Conservation (phyloP, 257 asterid species). For the Solanum bulbocastanum region DNA sequence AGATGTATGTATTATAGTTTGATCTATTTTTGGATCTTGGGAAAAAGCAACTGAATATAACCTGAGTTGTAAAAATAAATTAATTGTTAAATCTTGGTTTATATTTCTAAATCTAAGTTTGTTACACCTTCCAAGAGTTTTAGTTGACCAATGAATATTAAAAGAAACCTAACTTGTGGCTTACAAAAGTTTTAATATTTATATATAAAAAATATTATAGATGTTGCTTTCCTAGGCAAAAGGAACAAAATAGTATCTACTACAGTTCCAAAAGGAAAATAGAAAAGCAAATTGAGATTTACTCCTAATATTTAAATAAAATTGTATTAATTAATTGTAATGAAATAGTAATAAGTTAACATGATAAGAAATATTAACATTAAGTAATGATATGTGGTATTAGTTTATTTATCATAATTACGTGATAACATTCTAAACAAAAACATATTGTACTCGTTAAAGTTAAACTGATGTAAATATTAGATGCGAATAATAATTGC, state of each 20-base stretch:
- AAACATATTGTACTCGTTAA: fast-evolving
- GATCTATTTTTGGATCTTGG: background rate
- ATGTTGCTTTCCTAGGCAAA: background rate
- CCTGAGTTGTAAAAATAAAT: background rate
- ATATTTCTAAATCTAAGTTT: conserved; percentile 1
- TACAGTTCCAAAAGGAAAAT: background rate
- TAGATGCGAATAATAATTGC: background rate
- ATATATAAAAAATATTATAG: background rate
- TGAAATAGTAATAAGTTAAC: background rate
- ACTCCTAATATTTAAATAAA: background rate
- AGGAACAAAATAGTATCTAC: background rate
- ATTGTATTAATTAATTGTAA: background rate
- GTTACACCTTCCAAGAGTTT: conserved; percentile 18
- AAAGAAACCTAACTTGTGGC: conserved; percentile 5
- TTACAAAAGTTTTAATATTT: conserved; percentile 8
- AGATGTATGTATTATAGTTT: background rate
- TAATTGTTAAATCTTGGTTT: background rate
- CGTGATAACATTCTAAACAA: no score
- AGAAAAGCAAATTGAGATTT: background rate
- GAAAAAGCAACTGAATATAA: background rate
- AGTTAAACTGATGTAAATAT: fast-evolving
- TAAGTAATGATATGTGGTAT: background rate
- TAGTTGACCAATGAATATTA: conserved; percentile 7
- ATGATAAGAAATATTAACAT: background rate
- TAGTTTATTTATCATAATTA: background rate